phyloP scores from a whole-genome alignment of 257 asterid genomes.

The Ajuga chamaepitys region DNA sequence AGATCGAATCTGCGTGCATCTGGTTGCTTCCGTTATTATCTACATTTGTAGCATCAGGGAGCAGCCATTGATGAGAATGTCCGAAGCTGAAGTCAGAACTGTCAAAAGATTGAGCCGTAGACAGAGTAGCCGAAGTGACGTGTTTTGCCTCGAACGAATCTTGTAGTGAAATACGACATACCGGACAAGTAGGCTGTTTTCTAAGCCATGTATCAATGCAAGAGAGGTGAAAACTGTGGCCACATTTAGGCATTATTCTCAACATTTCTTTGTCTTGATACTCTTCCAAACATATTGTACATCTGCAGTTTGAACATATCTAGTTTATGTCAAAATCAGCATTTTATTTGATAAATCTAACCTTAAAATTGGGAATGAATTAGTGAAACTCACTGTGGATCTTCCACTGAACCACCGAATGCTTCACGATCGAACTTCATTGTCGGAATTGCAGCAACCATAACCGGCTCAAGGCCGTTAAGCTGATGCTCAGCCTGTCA shows the following conservation, averaged over 20 bases:
- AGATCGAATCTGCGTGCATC: constrained; percentile 22
- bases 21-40: constrained; percentile 22
- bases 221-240: constrained; percentile 71
- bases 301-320: constrained; percentile 35
- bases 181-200: constrained; percentile 86
- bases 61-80: constrained; percentile 45
- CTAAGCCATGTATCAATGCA: constrained; percentile 87
- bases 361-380: not conserved
- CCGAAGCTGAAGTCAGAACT: constrained; percentile 34
- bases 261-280: constrained; percentile 72
- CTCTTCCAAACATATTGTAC: constrained; percentile 69
- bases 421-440: constrained; percentile 70
- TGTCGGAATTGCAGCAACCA: constrained; percentile 82
- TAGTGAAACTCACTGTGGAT: constrained; percentile 60
- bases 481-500: constrained; percentile 61
- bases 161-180: constrained; percentile 67
- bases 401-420: constrained; percentile 59
- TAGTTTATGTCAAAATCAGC: not conserved
- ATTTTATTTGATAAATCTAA: no score
- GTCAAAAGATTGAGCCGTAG: constrained; percentile 34
- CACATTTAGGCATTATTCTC: constrained; percentile 85
- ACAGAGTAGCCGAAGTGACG: constrained; percentile 19
- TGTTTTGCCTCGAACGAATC: constrained; percentile 39
- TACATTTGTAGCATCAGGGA: constrained; percentile 27
- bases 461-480: constrained; percentile 66